Evolutionary conservation across 306 rosid genomes (phyloP), one percentile per base, ranked within the genome.

Genomic region (Quillaja saponaria): DNA sequence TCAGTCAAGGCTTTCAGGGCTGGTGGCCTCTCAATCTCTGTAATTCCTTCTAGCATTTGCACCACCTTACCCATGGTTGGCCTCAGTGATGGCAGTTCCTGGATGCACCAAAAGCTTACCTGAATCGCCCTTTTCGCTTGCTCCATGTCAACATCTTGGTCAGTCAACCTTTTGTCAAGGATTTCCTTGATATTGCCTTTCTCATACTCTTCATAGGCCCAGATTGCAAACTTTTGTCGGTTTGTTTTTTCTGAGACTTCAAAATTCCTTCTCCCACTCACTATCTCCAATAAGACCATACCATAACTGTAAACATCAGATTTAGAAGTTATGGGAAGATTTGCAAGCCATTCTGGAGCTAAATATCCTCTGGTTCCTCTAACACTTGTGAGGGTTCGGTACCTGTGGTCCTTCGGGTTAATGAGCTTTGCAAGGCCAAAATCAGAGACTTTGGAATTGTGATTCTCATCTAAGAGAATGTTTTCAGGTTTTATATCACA

Each of bases 401-500:
- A 76, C 69, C 87, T 68, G 18, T 84, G 90, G 63, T 90, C 95
- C 74, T 74, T 79, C 5, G 81, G 69, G 61, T 71, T 74, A 19
- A 81, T 28, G 48, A 90, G 87, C 80, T 86, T 90, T 16, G 95
- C 95, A 10, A 90, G 87, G 71, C 95, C 96, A 60, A 90, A 90
- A 76, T 90, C 96, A 0, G 96, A 90, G 41, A 90, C 91, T 70
- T 84, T 90, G 46, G 95, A 80, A 19, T 46, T 58, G 79, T 62
- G 84, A 65, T 61, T 80, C 71, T 86, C 96, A 34, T 90, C 87
- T 20, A 90, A 70, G 39, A 86, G 95, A 66, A 86, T 89, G 82
- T 89, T 90, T 71, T 84, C 95, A 4, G 95, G 96, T 40, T 90
- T 90, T 64, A 90, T 85, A 64, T 90, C 91, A 69, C 96, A 90